A percentile compares a stretch with the other conserved stretches of the same genome.
Conservation (phyloP, 768 basidiomycete species). For the Mycena crocata region DNA sequence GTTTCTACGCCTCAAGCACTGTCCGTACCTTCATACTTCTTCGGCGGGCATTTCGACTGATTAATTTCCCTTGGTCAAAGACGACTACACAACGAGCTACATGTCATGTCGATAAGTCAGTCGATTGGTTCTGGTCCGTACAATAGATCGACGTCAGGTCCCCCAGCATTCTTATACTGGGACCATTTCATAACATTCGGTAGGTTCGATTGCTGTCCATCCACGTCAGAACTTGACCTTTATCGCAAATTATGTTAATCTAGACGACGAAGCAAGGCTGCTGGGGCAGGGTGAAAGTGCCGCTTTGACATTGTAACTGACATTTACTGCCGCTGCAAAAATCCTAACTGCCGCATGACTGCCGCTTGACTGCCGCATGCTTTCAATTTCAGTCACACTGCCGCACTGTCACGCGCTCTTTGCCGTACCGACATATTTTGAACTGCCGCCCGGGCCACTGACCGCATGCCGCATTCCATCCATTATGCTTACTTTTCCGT, state of each 20-base stretch:
- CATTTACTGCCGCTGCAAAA: too few species aligned
- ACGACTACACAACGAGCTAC: conserved; percentile 13
- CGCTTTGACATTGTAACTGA: too few species aligned
- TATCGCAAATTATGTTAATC: too few species aligned
- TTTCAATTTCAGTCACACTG: too few species aligned
- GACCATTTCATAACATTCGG: conserved; percentile 22
- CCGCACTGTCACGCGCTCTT: too few species aligned
- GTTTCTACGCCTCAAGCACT: not conserved
- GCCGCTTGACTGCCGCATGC: too few species aligned
- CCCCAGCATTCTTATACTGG: conserved; percentile 10
- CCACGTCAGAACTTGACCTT: not conserved
- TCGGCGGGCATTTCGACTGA: not conserved
- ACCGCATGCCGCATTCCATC: too few species aligned
- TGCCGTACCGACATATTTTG: too few species aligned
- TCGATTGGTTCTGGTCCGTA: not conserved
- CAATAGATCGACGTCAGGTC: not conserved
- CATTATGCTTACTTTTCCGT: too few species aligned
- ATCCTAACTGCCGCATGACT: too few species aligned
- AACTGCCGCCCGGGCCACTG: too few species aligned
- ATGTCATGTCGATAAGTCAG: conserved; percentile 20
- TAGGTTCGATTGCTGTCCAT: not conserved
- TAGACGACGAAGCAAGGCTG: conserved; percentile 25
- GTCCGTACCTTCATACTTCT: not conserved
- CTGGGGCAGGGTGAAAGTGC: too few species aligned
- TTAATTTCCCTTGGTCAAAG: not conserved